Conservation (phyloP, 2,329 filamentous ascomycete genomes). For the Rhynchosporium graminicola region DNA sequence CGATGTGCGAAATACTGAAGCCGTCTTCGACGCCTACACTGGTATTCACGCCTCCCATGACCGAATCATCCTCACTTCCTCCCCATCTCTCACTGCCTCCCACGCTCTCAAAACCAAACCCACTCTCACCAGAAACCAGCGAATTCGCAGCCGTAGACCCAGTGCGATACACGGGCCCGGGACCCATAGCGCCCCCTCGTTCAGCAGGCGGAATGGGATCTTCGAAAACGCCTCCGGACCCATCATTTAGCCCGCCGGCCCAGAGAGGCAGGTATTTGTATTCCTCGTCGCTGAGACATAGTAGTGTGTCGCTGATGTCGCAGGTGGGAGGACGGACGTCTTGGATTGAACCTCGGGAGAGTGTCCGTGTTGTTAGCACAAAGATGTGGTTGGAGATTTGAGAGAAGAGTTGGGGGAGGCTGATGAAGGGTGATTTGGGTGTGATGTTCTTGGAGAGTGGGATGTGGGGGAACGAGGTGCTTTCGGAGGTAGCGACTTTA, state of each 20-base stretch:
- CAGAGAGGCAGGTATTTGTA: slow-evolving; percentile 65
- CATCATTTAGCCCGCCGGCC: slow-evolving; percentile 60
- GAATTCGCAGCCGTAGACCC: slow-evolving; percentile 34
- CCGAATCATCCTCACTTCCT: no score
- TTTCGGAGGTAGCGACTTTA: not conserved
- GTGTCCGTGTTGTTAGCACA: slow-evolving; percentile 1
- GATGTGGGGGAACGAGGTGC: not conserved
- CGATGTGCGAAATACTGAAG: slow-evolving; percentile 19
- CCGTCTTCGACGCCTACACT: slow-evolving; percentile 30
- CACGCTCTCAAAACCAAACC: slow-evolving; percentile 16
- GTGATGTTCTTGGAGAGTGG: not conserved
- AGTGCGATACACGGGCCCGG: slow-evolving; percentile 40
- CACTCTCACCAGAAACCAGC: slow-evolving; percentile 13
- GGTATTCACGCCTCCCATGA: slow-evolving; percentile 2
- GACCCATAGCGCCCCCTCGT: slow-evolving; percentile 40
- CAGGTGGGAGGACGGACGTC: slow-evolving; percentile 10
- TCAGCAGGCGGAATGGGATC: slow-evolving; percentile 41
- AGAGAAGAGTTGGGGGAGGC: slow-evolving; percentile 16
- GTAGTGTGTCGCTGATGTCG: slow-evolving; percentile 45
- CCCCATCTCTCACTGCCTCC: not conserved
- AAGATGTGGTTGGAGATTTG: slow-evolving; percentile 19
- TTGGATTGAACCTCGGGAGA: slow-evolving; percentile 17
- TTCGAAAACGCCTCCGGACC: slow-evolving; percentile 50
- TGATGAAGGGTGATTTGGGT: slow-evolving; percentile 18
- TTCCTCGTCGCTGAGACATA: slow-evolving; percentile 57